Percentiles rank a stretch among this genome's conserved stretches.
phyloP scores from a whole-genome alignment of 2,329 filamentous ascomycete genomes.

The Cordyceps sp. region DNA sequence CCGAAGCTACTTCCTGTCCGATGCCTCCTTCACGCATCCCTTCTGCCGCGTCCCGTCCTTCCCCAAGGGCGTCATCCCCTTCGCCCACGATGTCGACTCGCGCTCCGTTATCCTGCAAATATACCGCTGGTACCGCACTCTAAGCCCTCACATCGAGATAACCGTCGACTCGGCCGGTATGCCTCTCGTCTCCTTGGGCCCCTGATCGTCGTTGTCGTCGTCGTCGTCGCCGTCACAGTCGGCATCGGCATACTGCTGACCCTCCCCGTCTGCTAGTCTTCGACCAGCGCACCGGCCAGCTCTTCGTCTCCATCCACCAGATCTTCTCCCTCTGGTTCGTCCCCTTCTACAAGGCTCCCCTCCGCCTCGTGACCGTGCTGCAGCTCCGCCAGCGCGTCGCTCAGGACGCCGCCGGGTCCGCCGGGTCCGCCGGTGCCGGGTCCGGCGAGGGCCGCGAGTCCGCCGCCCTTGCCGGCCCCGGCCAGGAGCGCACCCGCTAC shows the following conservation, averaged over 20 bases:
- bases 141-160: slow-evolving; percentile 58
- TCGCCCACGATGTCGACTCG: slow-evolving; percentile 35
- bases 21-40: slow-evolving; percentile 62
- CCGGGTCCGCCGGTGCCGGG: neutral
- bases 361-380: slow-evolving; percentile 52
- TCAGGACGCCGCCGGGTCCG: slow-evolving; percentile 4
- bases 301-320: slow-evolving; percentile 62
- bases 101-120: slow-evolving; percentile 51
- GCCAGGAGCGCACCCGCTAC: slow-evolving; percentile 27
- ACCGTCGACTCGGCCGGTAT: slow-evolving; percentile 39
- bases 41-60: slow-evolving; percentile 54
- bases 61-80: slow-evolving; percentile 20
- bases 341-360: slow-evolving; percentile 55
- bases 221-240: too few relatives aligned
- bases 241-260: neutral
- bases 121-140: slow-evolving; percentile 72
- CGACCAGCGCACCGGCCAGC: slow-evolving; percentile 45
- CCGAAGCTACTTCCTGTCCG: slow-evolving; percentile 54
- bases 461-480: slow-evolving; percentile 4
- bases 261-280: slow-evolving; percentile 33
- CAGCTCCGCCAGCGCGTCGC: slow-evolving; percentile 32
- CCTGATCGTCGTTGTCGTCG: neutral
- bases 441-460: slow-evolving; percentile 5
- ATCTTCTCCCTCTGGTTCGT: slow-evolving; percentile 63
- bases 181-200: neutral